Conservation (phyloP, 139 green algal genomes). For the Coelastrella sp. region DNA sequence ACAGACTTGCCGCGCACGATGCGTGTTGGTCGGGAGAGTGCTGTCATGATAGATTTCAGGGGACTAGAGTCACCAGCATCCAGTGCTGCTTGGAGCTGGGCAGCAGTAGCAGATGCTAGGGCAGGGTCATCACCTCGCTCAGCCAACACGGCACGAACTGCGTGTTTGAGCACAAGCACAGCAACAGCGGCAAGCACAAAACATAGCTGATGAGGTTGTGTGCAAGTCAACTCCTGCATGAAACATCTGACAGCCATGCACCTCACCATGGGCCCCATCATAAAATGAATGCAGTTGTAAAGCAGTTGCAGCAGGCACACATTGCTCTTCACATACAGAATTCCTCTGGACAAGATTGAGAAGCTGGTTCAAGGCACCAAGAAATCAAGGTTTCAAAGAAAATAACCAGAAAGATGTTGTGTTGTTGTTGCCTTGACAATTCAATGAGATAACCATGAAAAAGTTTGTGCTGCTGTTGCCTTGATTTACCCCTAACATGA, state of each 20-base stretch:
- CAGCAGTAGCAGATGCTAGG: conserved; percentile 72
- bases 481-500: too few relatives aligned
- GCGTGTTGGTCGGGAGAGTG: conserved; percentile 84
- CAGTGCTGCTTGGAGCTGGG: conserved; percentile 72
- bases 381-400: too few relatives aligned
- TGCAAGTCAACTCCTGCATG: too few relatives aligned
- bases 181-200: not conserved
- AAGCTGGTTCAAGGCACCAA: too few relatives aligned
- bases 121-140: conserved; percentile 84
- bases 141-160: conserved; percentile 88
- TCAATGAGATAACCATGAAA: too few relatives aligned
- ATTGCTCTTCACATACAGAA: too few relatives aligned
- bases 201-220: too few relatives aligned
- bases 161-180: not conserved
- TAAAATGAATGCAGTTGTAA: not conserved
- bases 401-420: too few relatives aligned
- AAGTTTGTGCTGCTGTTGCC: too few relatives aligned
- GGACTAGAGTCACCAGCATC: conserved; percentile 55
- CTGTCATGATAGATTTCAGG: conserved; percentile 75
- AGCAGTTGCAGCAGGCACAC: not conserved
- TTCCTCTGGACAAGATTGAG: too few relatives aligned
- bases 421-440: too few relatives aligned
- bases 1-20: conserved; percentile 92
- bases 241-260: too few relatives aligned
- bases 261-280: not conserved